Evolutionary conservation across 768 basidiomycete species (phyloP), one percentile per base, ranked within the genome.

Genomic region (Tulasnella sp.): DNA sequence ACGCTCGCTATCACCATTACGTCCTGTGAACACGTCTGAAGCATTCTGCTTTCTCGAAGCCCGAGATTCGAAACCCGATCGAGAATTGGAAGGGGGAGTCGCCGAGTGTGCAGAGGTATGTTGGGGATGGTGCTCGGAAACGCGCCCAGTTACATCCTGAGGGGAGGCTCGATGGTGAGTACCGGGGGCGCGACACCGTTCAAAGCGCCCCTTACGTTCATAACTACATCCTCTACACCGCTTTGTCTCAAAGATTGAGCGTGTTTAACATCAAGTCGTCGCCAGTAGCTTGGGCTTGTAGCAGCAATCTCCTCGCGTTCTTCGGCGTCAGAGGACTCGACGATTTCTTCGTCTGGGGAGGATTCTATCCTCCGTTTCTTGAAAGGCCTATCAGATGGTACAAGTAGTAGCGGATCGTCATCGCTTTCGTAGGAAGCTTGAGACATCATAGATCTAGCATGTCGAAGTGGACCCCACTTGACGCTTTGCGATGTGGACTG

Each of bases 291-390:
- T 22, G 29, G 49, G 38, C 37, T 42, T 72, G 12, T 72, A 36
- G 71, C 70, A 72, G 72, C 76, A 45, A 87, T 77, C 67, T 85
- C 84, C 79, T 87, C 87, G 52, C 85, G 84, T 78, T 91, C 90
- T 79, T 90, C 90, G 68, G 83, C 82, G 78, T 91, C 90, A 4
- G 90, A 91, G 22, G 90, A 90, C 79, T 89, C 89, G 69, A 87
- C 80, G 64, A 88, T 88, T 7, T 84, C 84, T 54, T 83, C 12
- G 25, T 15, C 29, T 9, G 38, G 71, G 22, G 40, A 45, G 22
- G 71, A 72, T 15, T 74, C 73, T 38, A 74, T 37, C 14, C 58
- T 49, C 34, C 58, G 45, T 31, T 52, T 42, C 29, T 74, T 67
- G 22, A 15, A 22, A 22, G 58, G 73, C 12, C 49, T 14, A 31